Base-by-base conservation (phyloP, 352 stramenopile genomes). In the Phytophthora pluvialis region DNA sequence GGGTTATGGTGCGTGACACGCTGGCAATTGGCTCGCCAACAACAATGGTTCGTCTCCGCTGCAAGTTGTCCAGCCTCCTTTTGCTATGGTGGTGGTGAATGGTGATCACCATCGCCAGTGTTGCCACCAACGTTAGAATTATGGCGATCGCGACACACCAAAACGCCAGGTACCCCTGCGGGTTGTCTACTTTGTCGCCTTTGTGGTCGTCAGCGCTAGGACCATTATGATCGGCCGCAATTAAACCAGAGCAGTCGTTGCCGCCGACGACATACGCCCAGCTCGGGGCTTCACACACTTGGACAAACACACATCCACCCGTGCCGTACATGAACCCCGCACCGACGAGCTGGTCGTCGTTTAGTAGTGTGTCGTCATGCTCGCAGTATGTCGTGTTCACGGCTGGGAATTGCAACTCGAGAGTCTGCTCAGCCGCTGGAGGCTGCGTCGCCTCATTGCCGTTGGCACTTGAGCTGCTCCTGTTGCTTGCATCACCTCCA, bases 341-440 rank as follows among this genome's bases (percentile, higher is more conserved):
- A 31, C 47, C 39, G 12, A 47, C 16, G 5, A 67, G 26, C 28
- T 53, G 11, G 7, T 64, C 21, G 1, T 54, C 38, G 25, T 57
- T 51, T 4, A 70, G 60, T 10, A 54, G 38, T 2, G 33, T 13
- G 40, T 79, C 73, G 33, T 69, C 43, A 13, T 32, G 38, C 33
- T 78, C 55, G 55, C 78, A 87, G 48, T 87, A 87, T 1, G 78
- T 75, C 33, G 73, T 74, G 50, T 78, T 77, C 12, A 60, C 51
- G 0, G 67, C 68, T 56, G 57, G 49, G 28, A 77, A 77, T 63
- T 75, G 32, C 43, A 77, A 21, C 53, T 53, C 32, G 6, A 57
- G 39, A 12, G n/a, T 31, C 15, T 38, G 12, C 7, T 54, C 36
- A 18, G 5, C 9, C 26, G 15, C 15, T 45, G 29, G 25, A 7